Conservation (phyloP, 345 rosid species). For the Eutrema yunnanense region DNA sequence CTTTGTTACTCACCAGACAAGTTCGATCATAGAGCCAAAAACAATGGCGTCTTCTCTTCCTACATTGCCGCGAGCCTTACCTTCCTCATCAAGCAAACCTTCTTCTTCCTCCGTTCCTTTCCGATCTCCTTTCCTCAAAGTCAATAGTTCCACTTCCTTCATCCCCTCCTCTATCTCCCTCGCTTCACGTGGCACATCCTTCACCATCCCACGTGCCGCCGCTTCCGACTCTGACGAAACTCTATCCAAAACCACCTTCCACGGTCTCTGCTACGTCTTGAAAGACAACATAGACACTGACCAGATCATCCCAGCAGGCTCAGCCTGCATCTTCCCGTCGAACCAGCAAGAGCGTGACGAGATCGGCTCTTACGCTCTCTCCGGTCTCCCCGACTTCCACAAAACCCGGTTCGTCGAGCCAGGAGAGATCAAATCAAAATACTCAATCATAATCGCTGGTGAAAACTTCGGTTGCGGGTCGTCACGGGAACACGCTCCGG, state of each 20-base stretch:
- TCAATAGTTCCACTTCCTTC: not conserved
- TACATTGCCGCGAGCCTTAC: slow-evolving; percentile 10
- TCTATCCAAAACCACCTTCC: slow-evolving; percentile 36
- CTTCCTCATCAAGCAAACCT: slow-evolving; percentile 1
- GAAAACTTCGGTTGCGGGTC: slow-evolving; percentile 92
- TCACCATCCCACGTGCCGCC: not conserved
- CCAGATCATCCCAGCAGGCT: slow-evolving; percentile 80
- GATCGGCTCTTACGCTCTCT: slow-evolving; percentile 67
- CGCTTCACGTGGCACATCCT: slow-evolving; percentile 10
- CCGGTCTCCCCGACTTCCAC: slow-evolving; percentile 73
- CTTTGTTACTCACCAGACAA: not conserved
- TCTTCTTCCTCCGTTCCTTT: not conserved
- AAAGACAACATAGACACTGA: slow-evolving; percentile 92
- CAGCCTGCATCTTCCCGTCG: slow-evolving; percentile 66
- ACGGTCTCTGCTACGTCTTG: slow-evolving; percentile 79
- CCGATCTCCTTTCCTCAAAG: not conserved
- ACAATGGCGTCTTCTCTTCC: slow-evolving; percentile 33
- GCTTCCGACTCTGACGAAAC: not conserved
- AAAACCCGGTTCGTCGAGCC: slow-evolving; percentile 56
- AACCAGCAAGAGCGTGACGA: slow-evolving; percentile 77
- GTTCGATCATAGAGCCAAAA: not conserved
- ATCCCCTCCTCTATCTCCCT: not conserved
- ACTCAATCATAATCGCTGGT: slow-evolving; percentile 62
- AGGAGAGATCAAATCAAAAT: slow-evolving; percentile 47
- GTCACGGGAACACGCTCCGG: slow-evolving; percentile 95